Percentiles rank a stretch among this genome's conserved stretches.
These are phyloP conservation scores for Gossypium herbaceum DNA, from an alignment of 345 rosid species.

Conservation along the genomic window DNA sequence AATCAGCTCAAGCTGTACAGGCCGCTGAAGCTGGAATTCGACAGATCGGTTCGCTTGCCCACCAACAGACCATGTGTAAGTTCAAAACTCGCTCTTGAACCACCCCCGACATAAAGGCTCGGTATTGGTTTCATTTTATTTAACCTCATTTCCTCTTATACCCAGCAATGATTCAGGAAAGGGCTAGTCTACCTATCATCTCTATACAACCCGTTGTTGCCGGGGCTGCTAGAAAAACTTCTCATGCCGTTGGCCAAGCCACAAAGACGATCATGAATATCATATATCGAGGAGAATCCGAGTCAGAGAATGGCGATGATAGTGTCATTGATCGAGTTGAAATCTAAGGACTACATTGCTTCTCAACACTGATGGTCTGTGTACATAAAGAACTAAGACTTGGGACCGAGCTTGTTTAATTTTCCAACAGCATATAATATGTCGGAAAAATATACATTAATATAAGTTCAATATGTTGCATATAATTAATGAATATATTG, in stretches of 20 bases:
- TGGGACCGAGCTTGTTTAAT: background rate
- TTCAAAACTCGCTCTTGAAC: background rate
- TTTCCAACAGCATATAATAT: background rate
- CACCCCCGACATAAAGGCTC: background rate
- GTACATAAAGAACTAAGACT: constrained; percentile 14
- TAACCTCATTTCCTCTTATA: background rate
- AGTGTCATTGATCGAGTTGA: constrained; percentile 38
- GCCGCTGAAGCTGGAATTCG: constrained; percentile 89
- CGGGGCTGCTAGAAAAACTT: constrained; percentile 80
- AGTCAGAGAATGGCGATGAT: constrained; percentile 28
- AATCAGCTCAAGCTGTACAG: constrained; percentile 86
- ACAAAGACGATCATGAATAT: constrained; percentile 66
- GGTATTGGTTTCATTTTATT: background rate
- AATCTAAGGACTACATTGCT: constrained; percentile 17
- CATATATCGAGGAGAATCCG: constrained; percentile 48
- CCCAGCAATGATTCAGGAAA: constrained; percentile 88
- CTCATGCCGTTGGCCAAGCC: constrained; percentile 72
- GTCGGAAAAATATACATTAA: background rate
- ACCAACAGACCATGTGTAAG: constrained; percentile 76
- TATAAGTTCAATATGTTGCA: background rate
- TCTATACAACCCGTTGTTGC: constrained; percentile 74
- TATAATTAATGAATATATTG: background rate
- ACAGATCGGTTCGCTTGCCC: constrained; percentile 75
- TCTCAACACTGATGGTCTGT: background rate
- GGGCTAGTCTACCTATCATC: constrained; percentile 77